Conservation (phyloP, 2,329 filamentous ascomycete species). For the Mycosphaerella sp. region DNA sequence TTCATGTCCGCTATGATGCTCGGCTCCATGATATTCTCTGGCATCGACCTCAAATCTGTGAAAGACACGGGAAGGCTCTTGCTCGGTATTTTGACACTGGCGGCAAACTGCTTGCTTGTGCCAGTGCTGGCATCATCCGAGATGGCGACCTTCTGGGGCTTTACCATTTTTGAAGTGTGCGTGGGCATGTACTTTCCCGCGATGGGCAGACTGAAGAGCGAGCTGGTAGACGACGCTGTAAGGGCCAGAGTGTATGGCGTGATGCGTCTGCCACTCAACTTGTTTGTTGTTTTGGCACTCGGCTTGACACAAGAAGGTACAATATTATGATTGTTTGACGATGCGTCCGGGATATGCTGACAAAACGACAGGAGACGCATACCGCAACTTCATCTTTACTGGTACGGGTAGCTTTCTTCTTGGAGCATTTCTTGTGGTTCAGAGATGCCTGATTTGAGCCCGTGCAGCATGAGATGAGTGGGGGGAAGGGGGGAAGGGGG, state of each 20-base stretch:
- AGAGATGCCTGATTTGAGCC: constrained; percentile 1
- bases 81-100: constrained; percentile 36
- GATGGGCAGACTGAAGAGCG: constrained; percentile 50
- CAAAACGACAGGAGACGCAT: constrained; percentile 8
- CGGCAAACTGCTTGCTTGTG: constrained; percentile 34
- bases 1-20: constrained; percentile 57
- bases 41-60: constrained; percentile 14
- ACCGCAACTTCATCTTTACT: constrained; percentile 15
- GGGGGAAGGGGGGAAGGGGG: too few species aligned
- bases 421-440: constrained; percentile 12
- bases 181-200: constrained; percentile 54
- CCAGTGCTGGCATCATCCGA: constrained; percentile 40
- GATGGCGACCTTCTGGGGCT: constrained; percentile 47
- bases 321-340: neutral
- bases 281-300: constrained; percentile 50
- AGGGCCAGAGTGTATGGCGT: constrained; percentile 52
- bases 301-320: constrained; percentile 38
- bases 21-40: constrained; percentile 50
- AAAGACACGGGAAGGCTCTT: constrained; percentile 29
- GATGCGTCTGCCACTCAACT: constrained; percentile 53
- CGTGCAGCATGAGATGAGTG: too few species aligned
- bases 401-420: constrained; percentile 12
- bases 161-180: constrained; percentile 53
- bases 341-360: neutral
- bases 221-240: constrained; percentile 49